These are phyloP conservation scores for Ophiostoma sp. DNA, from an alignment of 2,329 filamentous ascomycete genomes.

Conservation along the genomic window DNA sequence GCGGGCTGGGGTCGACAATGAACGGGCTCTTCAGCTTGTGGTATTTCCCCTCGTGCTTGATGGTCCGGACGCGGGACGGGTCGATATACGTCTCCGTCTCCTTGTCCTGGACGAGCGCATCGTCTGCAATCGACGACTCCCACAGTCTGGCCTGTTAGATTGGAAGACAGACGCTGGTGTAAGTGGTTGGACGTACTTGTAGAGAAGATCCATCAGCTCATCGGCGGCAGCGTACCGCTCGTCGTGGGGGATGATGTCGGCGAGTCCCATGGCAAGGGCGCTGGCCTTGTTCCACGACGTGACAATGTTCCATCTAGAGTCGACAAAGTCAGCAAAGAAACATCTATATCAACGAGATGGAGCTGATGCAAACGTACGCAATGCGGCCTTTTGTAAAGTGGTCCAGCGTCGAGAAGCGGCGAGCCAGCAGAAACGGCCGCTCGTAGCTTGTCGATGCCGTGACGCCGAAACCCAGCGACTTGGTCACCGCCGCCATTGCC, in stretches of 20 bases:
- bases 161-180: background rate
- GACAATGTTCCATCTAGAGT: slow-evolving; percentile 27
- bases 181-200: slow-evolving; percentile 22
- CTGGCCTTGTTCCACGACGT: slow-evolving; percentile 26
- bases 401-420: slow-evolving; percentile 25
- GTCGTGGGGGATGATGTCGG: slow-evolving; percentile 26
- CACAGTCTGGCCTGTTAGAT: background rate
- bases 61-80: slow-evolving; percentile 16
- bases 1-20: slow-evolving; percentile 19
- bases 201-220: slow-evolving; percentile 27
- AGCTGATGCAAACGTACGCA: background rate
- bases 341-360: too few relatives aligned
- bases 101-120: background rate
- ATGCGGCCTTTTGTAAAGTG: slow-evolving; percentile 25
- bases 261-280: slow-evolving; percentile 25
- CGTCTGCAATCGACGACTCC: background rate
- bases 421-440: slow-evolving; percentile 20
- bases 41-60: slow-evolving; percentile 23
- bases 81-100: slow-evolving; percentile 16
- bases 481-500: slow-evolving; percentile 25
- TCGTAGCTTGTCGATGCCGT: slow-evolving; percentile 21
- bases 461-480: slow-evolving; percentile 21
- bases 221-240: slow-evolving; percentile 27
- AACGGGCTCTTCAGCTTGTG: slow-evolving; percentile 17
- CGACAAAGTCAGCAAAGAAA: too few relatives aligned